Conservation (phyloP, 192 early-diverging fungal species). For the Coemansia sp. region DNA sequence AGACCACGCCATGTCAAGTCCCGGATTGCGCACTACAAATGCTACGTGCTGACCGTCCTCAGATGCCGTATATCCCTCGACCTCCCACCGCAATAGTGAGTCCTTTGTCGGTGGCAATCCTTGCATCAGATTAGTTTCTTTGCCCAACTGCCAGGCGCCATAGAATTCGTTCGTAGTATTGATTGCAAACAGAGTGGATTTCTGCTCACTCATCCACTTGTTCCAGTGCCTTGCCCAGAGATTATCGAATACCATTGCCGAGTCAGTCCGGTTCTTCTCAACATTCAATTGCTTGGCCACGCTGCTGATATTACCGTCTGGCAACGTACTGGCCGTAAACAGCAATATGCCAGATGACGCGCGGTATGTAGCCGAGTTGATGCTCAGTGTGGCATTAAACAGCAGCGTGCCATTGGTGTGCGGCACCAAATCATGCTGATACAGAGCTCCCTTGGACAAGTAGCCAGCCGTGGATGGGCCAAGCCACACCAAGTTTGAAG, state of each 20-base stretch:
- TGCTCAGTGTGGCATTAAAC: conserved; percentile 23
- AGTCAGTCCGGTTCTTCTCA: conserved; percentile 54
- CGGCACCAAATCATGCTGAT: conserved; percentile 30
- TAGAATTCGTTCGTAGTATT: conserved; percentile 28
- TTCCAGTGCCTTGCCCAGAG: conserved; percentile 82
- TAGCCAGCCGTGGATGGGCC: conserved; percentile 18
- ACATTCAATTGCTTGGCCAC: conserved; percentile 45
- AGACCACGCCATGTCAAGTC: conserved; percentile 64
- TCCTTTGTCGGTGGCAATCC: conserved; percentile 53
- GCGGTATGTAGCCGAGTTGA: conserved; percentile 28
- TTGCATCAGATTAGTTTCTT: conserved; percentile 14
- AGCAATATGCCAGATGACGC: conserved; percentile 4
- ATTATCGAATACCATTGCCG: conserved; percentile 63
- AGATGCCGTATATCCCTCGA: conserved; percentile 66
- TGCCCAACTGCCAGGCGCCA: conserved; percentile 34
- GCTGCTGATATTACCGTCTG: conserved; percentile 49
- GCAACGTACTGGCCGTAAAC: conserved; percentile 30
- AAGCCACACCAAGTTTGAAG: conserved; percentile 38
- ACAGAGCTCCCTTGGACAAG: conserved; percentile 24
- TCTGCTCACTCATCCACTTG: conserved; percentile 58
- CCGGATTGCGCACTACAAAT: conserved; percentile 65
- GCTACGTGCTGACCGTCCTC: conserved; percentile 63
- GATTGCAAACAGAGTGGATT: conserved; percentile 61
- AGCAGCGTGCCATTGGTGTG: conserved; percentile 23
- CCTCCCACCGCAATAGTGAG: conserved; percentile 55